phyloP scores from a whole-genome alignment of 2,329 filamentous ascomycete species.

The Pyricularia grisea region DNA sequence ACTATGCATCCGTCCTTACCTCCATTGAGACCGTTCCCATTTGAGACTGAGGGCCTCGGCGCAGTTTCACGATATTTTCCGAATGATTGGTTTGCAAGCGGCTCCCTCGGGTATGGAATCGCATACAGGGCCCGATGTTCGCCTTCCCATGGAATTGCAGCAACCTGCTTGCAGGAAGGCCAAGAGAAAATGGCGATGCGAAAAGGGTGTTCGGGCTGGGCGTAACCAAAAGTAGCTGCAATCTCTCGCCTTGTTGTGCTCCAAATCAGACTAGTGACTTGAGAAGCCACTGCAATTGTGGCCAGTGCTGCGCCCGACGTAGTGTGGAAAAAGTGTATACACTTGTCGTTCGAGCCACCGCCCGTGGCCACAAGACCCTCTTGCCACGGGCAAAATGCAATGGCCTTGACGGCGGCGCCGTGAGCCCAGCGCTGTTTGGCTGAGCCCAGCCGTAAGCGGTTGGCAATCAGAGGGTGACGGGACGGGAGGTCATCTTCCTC shows the following conservation, averaged over 20 bases:
- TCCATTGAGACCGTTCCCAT: neutral
- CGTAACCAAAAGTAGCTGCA: constrained; percentile 86
- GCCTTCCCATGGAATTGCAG: constrained; percentile 74
- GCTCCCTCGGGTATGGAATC: constrained; percentile 64
- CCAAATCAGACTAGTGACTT: constrained; percentile 91
- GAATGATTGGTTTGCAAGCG: constrained; percentile 9
- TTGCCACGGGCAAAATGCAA: constrained; percentile 95
- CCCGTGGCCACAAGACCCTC: constrained; percentile 80
- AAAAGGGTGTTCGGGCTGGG: constrained; percentile 79
- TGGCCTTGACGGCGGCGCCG: constrained; percentile 86
- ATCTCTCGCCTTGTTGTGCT: constrained; percentile 79
- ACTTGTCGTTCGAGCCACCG: constrained; percentile 87
- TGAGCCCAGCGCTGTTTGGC: constrained; percentile 70
- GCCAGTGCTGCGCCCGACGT: constrained; percentile 74
- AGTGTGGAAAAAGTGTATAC: constrained; percentile 93
- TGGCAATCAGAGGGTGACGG: neutral
- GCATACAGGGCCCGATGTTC: constrained; percentile 77
- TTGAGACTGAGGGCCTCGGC: constrained; percentile 7
- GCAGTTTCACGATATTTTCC: neutral
- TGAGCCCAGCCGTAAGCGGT: constrained; percentile 36
- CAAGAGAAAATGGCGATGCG: constrained; percentile 90
- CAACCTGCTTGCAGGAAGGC: constrained; percentile 82
- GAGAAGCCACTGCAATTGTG: constrained; percentile 84
- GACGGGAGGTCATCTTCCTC: neutral
- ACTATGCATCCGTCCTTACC: constrained; percentile 68